Percentiles rank a stretch among this genome's conserved stretches.
Conservation (phyloP, 2,329 filamentous ascomycete genomes). For the Arthroderma uncinatum region DNA sequence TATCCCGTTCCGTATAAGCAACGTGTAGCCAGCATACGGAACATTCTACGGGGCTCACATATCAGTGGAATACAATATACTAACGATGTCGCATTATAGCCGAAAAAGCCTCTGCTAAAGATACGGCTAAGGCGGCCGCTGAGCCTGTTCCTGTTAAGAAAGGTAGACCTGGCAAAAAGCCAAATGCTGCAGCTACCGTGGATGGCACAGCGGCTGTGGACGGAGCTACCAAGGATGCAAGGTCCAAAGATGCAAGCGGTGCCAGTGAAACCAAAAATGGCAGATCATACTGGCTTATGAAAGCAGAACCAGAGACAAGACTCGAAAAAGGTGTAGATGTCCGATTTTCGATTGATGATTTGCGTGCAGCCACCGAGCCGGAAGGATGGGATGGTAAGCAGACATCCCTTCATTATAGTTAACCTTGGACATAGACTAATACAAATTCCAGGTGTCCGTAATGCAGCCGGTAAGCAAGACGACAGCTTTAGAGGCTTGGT, state of each 20-base stretch:
- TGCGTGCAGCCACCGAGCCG: constrained; percentile 58
- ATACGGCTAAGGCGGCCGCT: not conserved
- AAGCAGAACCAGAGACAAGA: constrained; percentile 78
- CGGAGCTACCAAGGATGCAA: not conserved
- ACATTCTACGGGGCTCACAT: not conserved
- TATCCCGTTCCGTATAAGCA: not conserved
- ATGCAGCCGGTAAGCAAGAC: constrained; percentile 10
- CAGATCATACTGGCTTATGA: constrained; percentile 65
- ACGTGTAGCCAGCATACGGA: not conserved
- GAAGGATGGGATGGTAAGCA: constrained; percentile 82
- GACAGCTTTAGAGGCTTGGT: not conserved
- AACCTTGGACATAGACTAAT: not conserved
- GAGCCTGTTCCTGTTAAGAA: not conserved
- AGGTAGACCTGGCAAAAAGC: constrained; percentile 2
- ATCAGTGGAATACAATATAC: not conserved
- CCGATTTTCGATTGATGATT: constrained; percentile 86
- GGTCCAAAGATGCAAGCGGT: not conserved
- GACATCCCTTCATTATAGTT: not conserved
- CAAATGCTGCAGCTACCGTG: not conserved
- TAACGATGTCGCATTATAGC: not conserved
- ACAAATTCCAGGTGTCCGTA: constrained; percentile 9
- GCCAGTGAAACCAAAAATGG: constrained; percentile 7
- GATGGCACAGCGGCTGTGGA: not conserved
- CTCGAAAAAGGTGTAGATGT: constrained; percentile 80
- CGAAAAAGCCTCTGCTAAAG: not conserved